Base-by-base conservation (phyloP, 768 basidiomycete genomes). In the Dioszegia hungarica region DNA sequence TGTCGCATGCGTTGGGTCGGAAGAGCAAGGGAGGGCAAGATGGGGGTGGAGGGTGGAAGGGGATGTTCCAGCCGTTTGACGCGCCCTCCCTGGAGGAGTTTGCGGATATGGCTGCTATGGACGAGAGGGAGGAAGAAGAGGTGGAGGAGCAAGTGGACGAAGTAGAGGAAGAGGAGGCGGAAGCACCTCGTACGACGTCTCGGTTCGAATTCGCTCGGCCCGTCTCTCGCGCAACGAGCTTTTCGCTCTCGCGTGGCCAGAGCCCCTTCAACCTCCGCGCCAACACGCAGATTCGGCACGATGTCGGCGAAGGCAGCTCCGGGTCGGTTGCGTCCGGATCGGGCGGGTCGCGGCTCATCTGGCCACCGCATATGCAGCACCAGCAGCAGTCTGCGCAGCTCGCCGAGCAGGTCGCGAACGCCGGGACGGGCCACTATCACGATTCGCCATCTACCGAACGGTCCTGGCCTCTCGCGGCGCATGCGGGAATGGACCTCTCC, bases 171-270 rank as follows among this genome's bases (percentile, higher is more conserved):
- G 50, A 53, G 22, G 56, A 39, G 3, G 34, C 34, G 19, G 60
- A 60, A 28, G 44, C 57, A 56, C 47, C 60, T 52, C 33, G 67
- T 12, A 66, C 66, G 10, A 63, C 68, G 24, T 70, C 68, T 1
- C 55, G 71, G 19, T 73, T 73, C 53, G 71, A 67, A 31, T 73
- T 73, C 57, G 71, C 71, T 28, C 54, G 71, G 25, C 59, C 59
- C 8, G 25, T 56, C 27, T 44, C 51, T 25, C 36, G 34, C 41
- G 38, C 54, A 20, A 25, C 54, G 27, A 29, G 54, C 4, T 27
- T 51, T 6, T 51, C 49, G 5, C 49, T 38, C 5, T 31, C 54
- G 12, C 60, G 69, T 20, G 64, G 61, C 29, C 70, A 68, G 33
- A 63, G 59, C 31, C 70, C 70, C 8, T 72, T 72, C 54, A 59